Evolutionary conservation across 2,329 filamentous ascomycete species (phyloP), one percentile per base, ranked within the genome.

Genomic region (Fusarium domesticum): DNA sequence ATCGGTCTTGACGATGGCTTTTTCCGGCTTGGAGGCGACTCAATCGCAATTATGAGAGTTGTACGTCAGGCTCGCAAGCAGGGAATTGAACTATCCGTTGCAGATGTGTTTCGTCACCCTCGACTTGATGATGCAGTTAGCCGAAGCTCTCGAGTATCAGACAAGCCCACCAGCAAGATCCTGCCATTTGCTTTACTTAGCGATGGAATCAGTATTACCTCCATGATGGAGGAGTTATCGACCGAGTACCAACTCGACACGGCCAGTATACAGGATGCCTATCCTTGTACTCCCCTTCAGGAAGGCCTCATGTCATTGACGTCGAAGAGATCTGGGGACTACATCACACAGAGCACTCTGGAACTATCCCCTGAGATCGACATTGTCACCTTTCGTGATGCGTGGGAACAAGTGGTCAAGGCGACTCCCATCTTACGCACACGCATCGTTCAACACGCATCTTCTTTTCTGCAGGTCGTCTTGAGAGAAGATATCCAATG

Each of bases 11-110:
- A 64, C 62, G 64, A 4, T 63, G 43, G 39, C 11, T 73, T 1
- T 39, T 47, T 47, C 25, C 44, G 42, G 7, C 1, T 47, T 18
- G 74, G 74, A 10, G 74, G 74, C 18, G 71, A 76, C 54, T 76
- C 74, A 1, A 66, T 76, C 2, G 49, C 64, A 1, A 72, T 72
- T 2, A 78, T 77, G 69, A 72, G 67, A 44, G 53, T 78, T 5
- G 74, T 75, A 2, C 64, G 70, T n/a, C 64, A 66, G 19, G 68
- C 69, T 4, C 58, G 71, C 23, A 57, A 63, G 15, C 59, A 67
- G 23, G 67, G 65, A 0, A 52, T 74, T 18, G 45, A 62, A 64
- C 70, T 47, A 18, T 39, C 35, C 18, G 39, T 47, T 6, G 36
- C 39, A 7, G 39, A 43, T n/a, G 69, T 76, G 16, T 74, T 77